phyloP scores from a whole-genome alignment of 2,329 filamentous ascomycete species.

The Colletotrichum sojae region DNA sequence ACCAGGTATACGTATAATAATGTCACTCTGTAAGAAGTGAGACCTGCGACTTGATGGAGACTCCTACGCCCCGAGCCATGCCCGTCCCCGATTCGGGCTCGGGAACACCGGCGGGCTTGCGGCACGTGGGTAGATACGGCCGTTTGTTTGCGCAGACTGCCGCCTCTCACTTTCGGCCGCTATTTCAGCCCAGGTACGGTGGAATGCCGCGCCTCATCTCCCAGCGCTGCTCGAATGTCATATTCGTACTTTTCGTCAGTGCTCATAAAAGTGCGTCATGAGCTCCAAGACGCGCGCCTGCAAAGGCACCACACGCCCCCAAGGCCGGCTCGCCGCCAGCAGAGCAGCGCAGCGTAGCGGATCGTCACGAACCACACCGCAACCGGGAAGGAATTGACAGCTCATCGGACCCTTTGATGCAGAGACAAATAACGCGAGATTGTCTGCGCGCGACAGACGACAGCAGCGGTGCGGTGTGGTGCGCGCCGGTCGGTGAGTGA shows the following conservation, averaged over 20 bases:
- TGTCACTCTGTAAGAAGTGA: too few species aligned
- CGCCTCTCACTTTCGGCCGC: background rate
- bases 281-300: conserved; percentile 15
- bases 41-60: too few species aligned
- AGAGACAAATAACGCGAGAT: conserved; percentile 28
- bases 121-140: conserved; percentile 20
- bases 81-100: conserved; percentile 25
- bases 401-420: conserved; percentile 36
- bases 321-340: too few species aligned
- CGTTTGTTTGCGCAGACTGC: conserved; percentile 6
- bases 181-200: conserved; percentile 15
- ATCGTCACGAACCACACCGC: background rate
- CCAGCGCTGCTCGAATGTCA: background rate
- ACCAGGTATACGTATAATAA: background rate
- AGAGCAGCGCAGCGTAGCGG: background rate
- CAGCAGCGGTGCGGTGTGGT: background rate
- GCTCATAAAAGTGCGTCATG: conserved; percentile 17
- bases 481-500: conserved; percentile 19
- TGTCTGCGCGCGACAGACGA: conserved; percentile 33
- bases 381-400: conserved; percentile 15
- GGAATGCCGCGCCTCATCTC: conserved; percentile 11
- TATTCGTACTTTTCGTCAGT: conserved; percentile 10
- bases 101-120: conserved; percentile 21
- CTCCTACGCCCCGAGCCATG: conserved; percentile 9
- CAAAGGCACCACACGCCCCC: background rate